These are phyloP conservation scores for Taiwanofungus camphoratus DNA, from an alignment of 1,284 basidiomycete species.

Conservation along the genomic window DNA sequence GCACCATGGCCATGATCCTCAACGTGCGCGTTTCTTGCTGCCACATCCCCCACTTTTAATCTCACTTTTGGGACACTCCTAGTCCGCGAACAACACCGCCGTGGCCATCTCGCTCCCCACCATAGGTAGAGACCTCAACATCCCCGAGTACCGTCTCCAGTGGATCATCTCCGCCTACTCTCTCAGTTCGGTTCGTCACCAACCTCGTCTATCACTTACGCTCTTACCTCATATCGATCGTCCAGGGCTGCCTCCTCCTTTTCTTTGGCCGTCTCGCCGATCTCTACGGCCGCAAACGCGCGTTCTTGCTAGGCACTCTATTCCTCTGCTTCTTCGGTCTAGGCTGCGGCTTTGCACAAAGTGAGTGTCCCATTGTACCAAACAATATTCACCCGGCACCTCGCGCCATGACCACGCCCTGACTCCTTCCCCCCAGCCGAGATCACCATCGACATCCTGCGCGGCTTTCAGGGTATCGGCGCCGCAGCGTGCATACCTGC, in stretches of 20 bases:
- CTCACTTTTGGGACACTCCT: background rate
- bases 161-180: conserved; percentile 59
- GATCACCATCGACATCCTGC: conserved; percentile 19
- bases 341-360: conserved; percentile 35
- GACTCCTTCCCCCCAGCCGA: background rate
- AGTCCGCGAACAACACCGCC: conserved; percentile 31
- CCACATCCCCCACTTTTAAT: background rate
- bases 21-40: conserved; percentile 24
- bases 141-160: conserved; percentile 40
- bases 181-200: conserved; percentile 34
- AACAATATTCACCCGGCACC: too few species aligned
- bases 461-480: conserved; percentile 60
- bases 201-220: background rate
- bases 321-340: conserved; percentile 34
- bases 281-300: conserved; percentile 47
- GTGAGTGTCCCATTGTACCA: too few species aligned
- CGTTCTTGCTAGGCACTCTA: conserved; percentile 43
- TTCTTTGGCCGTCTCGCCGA: conserved; percentile 56
- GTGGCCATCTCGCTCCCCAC: conserved; percentile 47
- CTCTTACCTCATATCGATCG: background rate
- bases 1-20: conserved; percentile 30
- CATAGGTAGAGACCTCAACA: conserved; percentile 43
- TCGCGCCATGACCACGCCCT: too few species aligned
- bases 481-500: conserved; percentile 66
- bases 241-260: conserved; percentile 52